These are phyloP conservation scores for Yamadazyma paraphyllophila DNA, from an alignment of 805 yeast genomes.

Conservation along the genomic window DNA sequence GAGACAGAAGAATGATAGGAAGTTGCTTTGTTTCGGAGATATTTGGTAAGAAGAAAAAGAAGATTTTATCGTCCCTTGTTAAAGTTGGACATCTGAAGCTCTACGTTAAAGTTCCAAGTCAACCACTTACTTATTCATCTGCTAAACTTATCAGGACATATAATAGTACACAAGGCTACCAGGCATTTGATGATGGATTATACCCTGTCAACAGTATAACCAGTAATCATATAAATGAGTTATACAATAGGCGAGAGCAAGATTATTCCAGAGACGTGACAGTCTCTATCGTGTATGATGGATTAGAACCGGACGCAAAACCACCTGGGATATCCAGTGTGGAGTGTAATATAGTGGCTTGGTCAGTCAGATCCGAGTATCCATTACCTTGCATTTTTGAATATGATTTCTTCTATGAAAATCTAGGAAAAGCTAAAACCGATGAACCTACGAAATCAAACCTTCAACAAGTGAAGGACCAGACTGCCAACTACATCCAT, in stretches of 20 bases:
- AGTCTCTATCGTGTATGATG: conserved; percentile 26
- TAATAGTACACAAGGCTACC: conserved; percentile 21
- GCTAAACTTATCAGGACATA: conserved; percentile 38
- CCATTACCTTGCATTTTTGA: conserved; percentile 40
- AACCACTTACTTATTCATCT: conserved; percentile 34
- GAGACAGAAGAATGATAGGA: conserved; percentile 28
- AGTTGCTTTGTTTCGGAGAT: conserved; percentile 20
- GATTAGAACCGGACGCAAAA: conserved; percentile 18
- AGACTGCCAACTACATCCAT: conserved; percentile 29
- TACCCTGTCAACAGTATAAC: conserved; percentile 18
- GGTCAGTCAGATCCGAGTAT: conserved; percentile 41
- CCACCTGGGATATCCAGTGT: conserved; percentile 37
- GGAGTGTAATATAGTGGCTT: conserved; percentile 37
- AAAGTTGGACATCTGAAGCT: conserved; percentile 35
- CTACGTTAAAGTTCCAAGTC: conserved; percentile 32
- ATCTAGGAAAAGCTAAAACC: conserved; percentile 18
- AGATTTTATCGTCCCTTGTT: conserved; percentile 30
- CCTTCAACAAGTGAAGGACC: conserved; percentile 33
- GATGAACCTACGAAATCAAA: conserved; percentile 34
- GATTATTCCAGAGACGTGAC: conserved; percentile 24
- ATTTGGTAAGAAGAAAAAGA: conserved; percentile 37
- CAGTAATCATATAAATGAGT: conserved; percentile 24
- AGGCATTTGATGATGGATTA: conserved; percentile 10
- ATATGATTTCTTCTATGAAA: conserved; percentile 41
- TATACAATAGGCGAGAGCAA: conserved; percentile 28